phyloP scores from a whole-genome alignment of 2,329 filamentous ascomycete species.

The Colletotrichum costaricense region DNA sequence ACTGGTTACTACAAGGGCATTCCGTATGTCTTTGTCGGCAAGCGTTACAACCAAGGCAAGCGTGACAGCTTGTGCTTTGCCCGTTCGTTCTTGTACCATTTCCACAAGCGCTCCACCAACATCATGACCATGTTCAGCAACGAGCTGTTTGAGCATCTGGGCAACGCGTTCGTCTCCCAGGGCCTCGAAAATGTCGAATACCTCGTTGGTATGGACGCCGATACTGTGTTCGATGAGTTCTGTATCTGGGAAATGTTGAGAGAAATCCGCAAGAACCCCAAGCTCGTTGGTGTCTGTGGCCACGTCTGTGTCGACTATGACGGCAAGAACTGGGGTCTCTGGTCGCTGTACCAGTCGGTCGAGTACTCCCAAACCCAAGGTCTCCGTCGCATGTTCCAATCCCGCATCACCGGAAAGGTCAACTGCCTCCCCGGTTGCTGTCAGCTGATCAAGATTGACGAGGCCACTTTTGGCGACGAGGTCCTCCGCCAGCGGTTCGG shows the following conservation, averaged over 20 bases:
- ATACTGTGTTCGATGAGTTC: slow-evolving; percentile 57
- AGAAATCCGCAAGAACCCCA: slow-evolving; percentile 54
- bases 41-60: slow-evolving; percentile 62
- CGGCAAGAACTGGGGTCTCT: slow-evolving; percentile 52
- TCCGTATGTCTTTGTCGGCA: slow-evolving; percentile 60
- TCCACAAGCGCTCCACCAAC: slow-evolving; percentile 54
- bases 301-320: slow-evolving; percentile 61
- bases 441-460: slow-evolving; percentile 60
- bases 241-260: slow-evolving; percentile 58
- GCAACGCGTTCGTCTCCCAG: slow-evolving; percentile 49
- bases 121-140: slow-evolving; percentile 59
- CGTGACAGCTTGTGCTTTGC: slow-evolving; percentile 61
- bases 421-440: slow-evolving; percentile 62
- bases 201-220: slow-evolving; percentile 60
- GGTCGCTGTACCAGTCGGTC: slow-evolving; percentile 59
- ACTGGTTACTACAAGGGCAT: slow-evolving; percentile 57
- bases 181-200: slow-evolving; percentile 54
- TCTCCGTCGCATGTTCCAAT: slow-evolving; percentile 60
- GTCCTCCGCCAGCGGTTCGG: slow-evolving; percentile 59
- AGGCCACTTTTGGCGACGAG: slow-evolving; percentile 59
- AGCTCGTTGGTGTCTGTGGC: slow-evolving; percentile 59
- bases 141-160: slow-evolving; percentile 54
- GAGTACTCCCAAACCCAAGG: slow-evolving; percentile 61
- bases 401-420: slow-evolving; percentile 60
- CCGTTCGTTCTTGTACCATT: slow-evolving; percentile 61